These are phyloP conservation scores for Blastomyces emzantsi DNA, from an alignment of 2,329 filamentous ascomycete species.

Conservation along the genomic window DNA sequence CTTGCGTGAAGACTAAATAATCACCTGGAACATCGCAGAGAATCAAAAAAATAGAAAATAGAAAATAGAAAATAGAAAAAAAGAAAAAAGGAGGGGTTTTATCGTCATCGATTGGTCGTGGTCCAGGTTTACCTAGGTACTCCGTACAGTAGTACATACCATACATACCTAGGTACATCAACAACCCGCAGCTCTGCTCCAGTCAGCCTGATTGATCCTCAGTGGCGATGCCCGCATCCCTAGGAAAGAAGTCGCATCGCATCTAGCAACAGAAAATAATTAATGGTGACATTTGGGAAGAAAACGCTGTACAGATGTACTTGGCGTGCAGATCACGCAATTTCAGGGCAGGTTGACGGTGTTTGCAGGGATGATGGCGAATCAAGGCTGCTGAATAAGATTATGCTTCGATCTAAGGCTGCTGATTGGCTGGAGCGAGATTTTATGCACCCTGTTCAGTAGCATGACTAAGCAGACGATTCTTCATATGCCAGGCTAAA, in stretches of 20 bases:
- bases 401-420: neutral
- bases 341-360: neutral
- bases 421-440: neutral
- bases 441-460: neutral
- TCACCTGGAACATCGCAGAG: no score
- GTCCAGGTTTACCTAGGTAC: no score
- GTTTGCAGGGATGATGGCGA: neutral
- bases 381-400: neutral
- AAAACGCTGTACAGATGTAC: neutral
- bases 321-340: slow-evolving; percentile 7
- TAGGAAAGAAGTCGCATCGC: no score
- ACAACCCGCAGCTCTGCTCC: neutral
- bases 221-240: neutral
- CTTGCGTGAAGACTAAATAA: no score
- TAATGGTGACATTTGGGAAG: neutral
- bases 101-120: no score
- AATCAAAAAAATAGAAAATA: no score
- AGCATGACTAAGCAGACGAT: neutral
- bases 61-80: no score
- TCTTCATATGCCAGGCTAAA: neutral
- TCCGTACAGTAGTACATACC: no score
- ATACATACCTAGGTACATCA: no score
- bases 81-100: no score
- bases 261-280: neutral
- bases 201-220: neutral